These are phyloP conservation scores for Beauveria pseudobassiana DNA, from an alignment of 2,329 filamentous ascomycete species.

Conservation along the genomic window DNA sequence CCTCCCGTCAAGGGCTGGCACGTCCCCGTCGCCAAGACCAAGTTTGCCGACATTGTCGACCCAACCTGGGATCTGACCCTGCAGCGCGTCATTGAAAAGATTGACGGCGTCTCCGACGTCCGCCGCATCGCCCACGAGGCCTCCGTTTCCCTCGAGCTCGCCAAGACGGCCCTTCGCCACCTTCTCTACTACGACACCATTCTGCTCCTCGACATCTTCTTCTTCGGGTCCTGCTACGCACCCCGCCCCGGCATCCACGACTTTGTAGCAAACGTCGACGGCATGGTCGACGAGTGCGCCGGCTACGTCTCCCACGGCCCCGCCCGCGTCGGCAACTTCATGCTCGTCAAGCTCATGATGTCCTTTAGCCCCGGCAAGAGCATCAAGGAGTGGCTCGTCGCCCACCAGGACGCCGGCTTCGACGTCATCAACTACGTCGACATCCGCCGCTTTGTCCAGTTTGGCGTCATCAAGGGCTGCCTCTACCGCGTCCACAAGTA, in stretches of 20 bases:
- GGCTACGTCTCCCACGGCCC: slow-evolving; percentile 61
- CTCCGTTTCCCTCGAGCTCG: slow-evolving; percentile 79
- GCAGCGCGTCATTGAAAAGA: slow-evolving; percentile 70
- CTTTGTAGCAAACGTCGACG: slow-evolving; percentile 68
- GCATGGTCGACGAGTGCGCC: slow-evolving; percentile 78
- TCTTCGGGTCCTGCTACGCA: slow-evolving; percentile 87
- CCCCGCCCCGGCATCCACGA: slow-evolving; percentile 67
- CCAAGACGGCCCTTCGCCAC: slow-evolving; percentile 79
- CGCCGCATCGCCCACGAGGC: slow-evolving; percentile 78
- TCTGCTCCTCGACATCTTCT: slow-evolving; percentile 87
- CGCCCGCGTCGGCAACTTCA: slow-evolving; percentile 46
- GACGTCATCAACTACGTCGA: slow-evolving; percentile 70
- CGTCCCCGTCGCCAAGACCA: slow-evolving; percentile 72
- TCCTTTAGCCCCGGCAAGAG: slow-evolving; percentile 75
- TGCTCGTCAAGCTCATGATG: slow-evolving; percentile 76
- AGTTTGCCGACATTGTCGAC: slow-evolving; percentile 55
- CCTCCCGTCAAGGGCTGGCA: slow-evolving; percentile 79
- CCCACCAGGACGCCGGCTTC: slow-evolving; percentile 59
- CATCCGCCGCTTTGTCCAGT: slow-evolving; percentile 85
- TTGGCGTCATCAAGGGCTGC: slow-evolving; percentile 91
- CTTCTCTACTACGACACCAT: slow-evolving; percentile 90
- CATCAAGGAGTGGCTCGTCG: slow-evolving; percentile 79
- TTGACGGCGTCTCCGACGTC: slow-evolving; percentile 87
- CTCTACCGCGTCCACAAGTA: slow-evolving; percentile 92
- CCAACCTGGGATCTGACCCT: slow-evolving; percentile 70